Conservation (phyloP, 2,329 filamentous ascomycete genomes). For the Diplocarpon mali region DNA sequence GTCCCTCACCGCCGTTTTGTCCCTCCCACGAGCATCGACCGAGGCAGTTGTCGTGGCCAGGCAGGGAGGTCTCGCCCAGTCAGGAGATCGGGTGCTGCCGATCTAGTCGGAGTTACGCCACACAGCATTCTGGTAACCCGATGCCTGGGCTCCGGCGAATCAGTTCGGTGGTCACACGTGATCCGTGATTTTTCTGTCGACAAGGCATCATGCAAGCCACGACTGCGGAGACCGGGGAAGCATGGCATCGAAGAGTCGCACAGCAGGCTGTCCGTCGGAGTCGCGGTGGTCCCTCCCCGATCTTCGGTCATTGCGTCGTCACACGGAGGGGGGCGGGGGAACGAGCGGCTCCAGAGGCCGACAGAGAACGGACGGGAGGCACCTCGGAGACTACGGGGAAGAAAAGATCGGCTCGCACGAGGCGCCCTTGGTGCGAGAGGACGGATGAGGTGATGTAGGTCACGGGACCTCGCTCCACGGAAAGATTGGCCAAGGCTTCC, state of each 20-base stretch:
- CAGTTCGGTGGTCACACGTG: not conserved
- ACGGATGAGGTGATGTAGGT: too few relatives aligned
- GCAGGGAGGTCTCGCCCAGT: slow-evolving; percentile 3
- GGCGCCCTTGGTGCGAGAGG: too few relatives aligned
- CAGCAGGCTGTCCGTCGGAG: not conserved
- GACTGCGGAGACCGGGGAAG: not conserved
- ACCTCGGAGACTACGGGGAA: too few relatives aligned
- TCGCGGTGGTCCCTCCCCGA: not conserved
- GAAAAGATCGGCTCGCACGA: too few relatives aligned
- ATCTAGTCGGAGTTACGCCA: slow-evolving; percentile 9
- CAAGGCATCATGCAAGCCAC: not conserved
- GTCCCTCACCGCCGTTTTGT: slow-evolving; percentile 22
- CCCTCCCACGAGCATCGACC: slow-evolving; percentile 15
- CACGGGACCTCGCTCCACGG: too few relatives aligned
- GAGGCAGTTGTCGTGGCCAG: slow-evolving; percentile 9
- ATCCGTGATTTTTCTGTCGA: not conserved
- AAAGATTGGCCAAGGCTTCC: too few relatives aligned
- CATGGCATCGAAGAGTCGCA: not conserved
- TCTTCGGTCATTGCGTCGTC: too few relatives aligned
- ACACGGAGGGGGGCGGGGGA: too few relatives aligned
- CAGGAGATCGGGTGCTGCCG: slow-evolving; percentile 3
- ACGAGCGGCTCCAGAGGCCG: too few relatives aligned
- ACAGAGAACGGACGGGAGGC: too few relatives aligned
- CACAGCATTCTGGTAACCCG: slow-evolving; percentile 9
- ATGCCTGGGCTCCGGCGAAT: not conserved